Percentiles rank a stretch among this genome's conserved stretches.
These are phyloP conservation scores for Leccinum sublutescens DNA, from an alignment of 768 basidiomycete genomes.

Conservation along the genomic window DNA sequence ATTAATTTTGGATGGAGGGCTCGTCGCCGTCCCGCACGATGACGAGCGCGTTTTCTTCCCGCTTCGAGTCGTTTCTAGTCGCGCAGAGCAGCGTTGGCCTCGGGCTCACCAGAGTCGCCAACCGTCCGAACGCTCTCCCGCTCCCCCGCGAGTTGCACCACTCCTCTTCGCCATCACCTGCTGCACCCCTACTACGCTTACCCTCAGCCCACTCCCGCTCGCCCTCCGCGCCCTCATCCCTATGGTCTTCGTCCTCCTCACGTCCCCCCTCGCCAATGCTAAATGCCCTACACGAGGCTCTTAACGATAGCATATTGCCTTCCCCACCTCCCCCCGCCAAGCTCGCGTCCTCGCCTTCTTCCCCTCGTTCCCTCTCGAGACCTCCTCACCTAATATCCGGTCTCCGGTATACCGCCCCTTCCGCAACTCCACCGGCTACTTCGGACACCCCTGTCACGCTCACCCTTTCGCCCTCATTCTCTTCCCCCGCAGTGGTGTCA, in stretches of 20 bases:
- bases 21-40: slow-evolving; percentile 14
- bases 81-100: slow-evolving; percentile 1
- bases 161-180: slow-evolving; percentile 5
- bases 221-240: background rate
- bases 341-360: slow-evolving; percentile 37
- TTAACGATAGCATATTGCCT: slow-evolving; percentile 41
- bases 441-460: slow-evolving; percentile 14
- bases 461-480: slow-evolving; percentile 15
- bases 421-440: slow-evolving; percentile 51
- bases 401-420: slow-evolving; percentile 62
- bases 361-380: slow-evolving; percentile 35
- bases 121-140: slow-evolving; percentile 10
- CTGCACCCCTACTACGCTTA: slow-evolving; percentile 20
- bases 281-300: slow-evolving; percentile 43
- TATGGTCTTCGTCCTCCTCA: slow-evolving; percentile 8
- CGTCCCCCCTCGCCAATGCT: slow-evolving; percentile 41
- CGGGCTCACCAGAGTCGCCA: background rate
- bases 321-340: slow-evolving; percentile 43
- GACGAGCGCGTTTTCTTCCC: slow-evolving; percentile 1
- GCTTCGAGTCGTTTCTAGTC: slow-evolving; percentile 2
- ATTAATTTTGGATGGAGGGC: slow-evolving; percentile 12
- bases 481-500: slow-evolving; percentile 24
- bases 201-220: slow-evolving; percentile 4
- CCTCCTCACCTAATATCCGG: slow-evolving; percentile 53
- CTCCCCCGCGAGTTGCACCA: slow-evolving; percentile 18